Evolutionary conservation across 768 basidiomycete genomes (phyloP), one percentile per base, ranked within the genome.

Genomic region (Solioccasus polychromus): DNA sequence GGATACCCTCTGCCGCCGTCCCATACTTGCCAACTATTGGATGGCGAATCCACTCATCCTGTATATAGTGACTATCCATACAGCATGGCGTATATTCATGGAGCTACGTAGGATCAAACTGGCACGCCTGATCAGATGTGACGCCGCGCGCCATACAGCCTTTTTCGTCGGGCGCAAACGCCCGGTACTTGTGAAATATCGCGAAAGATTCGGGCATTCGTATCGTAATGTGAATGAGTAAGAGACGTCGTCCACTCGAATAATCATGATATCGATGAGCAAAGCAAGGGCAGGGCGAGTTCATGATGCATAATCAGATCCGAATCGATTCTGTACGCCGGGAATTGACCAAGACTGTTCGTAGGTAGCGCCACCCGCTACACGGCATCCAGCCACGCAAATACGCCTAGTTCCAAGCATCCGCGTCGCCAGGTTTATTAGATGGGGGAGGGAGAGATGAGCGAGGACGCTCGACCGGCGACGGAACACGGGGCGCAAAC

Each of bases 1-100:
- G 24, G 18, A n/a, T 26, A 10, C 47, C 48, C 58, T 60, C 39
- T 48, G 47, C 58, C 50, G 35, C 54, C 38, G 40, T 42, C 17
- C 42, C 39, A 22, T 41, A 26, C 30, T 31, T 15, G 24, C 18
- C 23, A 12, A 19, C 4, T 8, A 44, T 17, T 29, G 20, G 37
- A 26, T 30, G 30, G 41, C 5, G 20, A 36, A 37, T 38, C 32
- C 22, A 12, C 28, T 28, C 19, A 26, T 35, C 37, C 14, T 11
- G 35, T 35, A 35, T 43, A 34, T 19, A 14, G 32, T 10, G 26
- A 22, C 23, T 17, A 12, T 22, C 31, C 31, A 31, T 39, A 50
- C 47, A 54, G 44, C 44, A 38, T 31, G 30, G 20, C 14, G 18
- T 18, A 25, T 18, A 29, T 24, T 23, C n/a, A 28, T 18, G 26